phyloP scores from a whole-genome alignment of 192 early-diverging fungal species.

The Coemansia sp. region DNA sequence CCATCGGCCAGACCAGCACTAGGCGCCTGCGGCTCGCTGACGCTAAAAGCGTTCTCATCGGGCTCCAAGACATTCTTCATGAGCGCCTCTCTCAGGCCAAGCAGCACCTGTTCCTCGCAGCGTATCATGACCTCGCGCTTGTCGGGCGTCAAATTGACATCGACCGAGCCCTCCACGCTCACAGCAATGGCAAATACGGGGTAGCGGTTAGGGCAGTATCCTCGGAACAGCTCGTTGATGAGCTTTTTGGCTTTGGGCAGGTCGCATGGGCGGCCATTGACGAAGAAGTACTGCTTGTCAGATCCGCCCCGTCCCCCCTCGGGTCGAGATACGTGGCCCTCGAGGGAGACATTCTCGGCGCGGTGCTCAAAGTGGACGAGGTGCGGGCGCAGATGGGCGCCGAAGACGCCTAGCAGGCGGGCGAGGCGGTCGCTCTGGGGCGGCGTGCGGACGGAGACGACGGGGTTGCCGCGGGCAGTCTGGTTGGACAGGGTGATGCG shows the following conservation, averaged over 20 bases:
- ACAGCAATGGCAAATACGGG: conserved; percentile 79
- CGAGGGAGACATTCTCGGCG: conserved; percentile 7
- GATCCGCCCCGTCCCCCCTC: conserved; percentile 68
- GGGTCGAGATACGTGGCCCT: conserved; percentile 62
- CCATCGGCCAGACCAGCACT: background rate
- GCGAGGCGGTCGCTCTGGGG: conserved; percentile 18
- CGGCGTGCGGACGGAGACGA: conserved; percentile 13
- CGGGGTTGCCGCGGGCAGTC: conserved; percentile 45
- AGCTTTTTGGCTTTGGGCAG: conserved; percentile 74
- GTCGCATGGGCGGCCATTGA: conserved; percentile 89
- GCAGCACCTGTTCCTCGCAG: conserved; percentile 57
- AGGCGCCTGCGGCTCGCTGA: conserved; percentile 16
- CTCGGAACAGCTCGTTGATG: conserved; percentile 82
- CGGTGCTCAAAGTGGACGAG: conserved; percentile 9
- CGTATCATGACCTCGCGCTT: conserved; percentile 90
- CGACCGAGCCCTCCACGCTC: conserved; percentile 53
- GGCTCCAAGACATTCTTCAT: conserved; percentile 23
- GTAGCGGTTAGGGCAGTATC: conserved; percentile 68
- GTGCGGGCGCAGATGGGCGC: conserved; percentile 55
- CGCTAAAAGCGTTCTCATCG: conserved; percentile 16
- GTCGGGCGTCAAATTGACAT: conserved; percentile 95
- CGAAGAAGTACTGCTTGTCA: conserved; percentile 86
- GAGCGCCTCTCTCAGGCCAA: conserved; percentile 5
- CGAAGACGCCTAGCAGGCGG: conserved; percentile 74
- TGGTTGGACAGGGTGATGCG: conserved; percentile 68